phyloP scores from a whole-genome alignment of 2,329 filamentous ascomycete genomes.

The Exophiala spinifera region DNA sequence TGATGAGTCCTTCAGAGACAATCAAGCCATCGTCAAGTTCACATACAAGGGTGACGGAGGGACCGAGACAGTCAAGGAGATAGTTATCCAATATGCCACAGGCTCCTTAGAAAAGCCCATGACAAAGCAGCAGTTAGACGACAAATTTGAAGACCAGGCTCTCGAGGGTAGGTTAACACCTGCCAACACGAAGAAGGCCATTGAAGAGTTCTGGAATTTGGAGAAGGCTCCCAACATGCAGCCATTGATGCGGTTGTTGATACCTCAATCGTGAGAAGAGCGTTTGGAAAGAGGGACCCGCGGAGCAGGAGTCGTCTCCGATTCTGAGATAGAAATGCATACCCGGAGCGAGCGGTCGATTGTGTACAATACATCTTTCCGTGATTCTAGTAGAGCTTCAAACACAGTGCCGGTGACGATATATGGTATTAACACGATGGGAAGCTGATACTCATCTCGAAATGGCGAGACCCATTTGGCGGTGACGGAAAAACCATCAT shows the following conservation, averaged over 20 bases:
- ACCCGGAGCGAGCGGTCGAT: no score
- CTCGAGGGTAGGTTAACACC: background rate
- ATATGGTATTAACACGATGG: no score
- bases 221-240: background rate
- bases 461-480: no score
- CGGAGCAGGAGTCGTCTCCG: no score
- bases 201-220: background rate
- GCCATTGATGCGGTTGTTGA: conserved; percentile 1
- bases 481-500: no score
- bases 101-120: conserved; percentile 5
- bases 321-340: no score
- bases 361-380: no score
- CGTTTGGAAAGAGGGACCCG: no score
- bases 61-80: background rate
- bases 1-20: background rate
- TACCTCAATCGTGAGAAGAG: no score
- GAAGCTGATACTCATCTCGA: no score
- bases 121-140: conserved; percentile 1
- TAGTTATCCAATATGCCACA: background rate
- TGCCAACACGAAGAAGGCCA: background rate
- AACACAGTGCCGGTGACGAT: no score
- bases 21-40: conserved; percentile 1
- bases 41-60: background rate
- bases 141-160: conserved; percentile 1
- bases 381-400: no score